These are phyloP conservation scores for Rhizopus sp. DNA, from an alignment of 371 early-diverging fungal species.

Conservation along the genomic window DNA sequence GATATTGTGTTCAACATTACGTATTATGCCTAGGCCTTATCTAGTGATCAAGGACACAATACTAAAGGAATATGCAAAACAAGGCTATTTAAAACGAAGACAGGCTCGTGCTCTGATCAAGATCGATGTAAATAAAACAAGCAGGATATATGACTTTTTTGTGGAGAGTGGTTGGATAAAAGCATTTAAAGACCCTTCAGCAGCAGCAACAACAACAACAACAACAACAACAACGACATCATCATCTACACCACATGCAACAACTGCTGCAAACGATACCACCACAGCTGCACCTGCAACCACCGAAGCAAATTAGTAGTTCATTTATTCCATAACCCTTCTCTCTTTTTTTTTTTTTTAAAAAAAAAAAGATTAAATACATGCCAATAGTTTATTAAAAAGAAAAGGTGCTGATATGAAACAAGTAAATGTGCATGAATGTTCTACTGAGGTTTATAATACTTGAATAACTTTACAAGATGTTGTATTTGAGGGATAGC, in stretches of 20 bases:
- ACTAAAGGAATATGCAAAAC: conserved; percentile 77
- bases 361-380: too few species aligned
- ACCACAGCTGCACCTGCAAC: neutral
- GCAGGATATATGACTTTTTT: conserved; percentile 88
- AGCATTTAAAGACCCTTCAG: conserved; percentile 45
- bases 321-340: too few species aligned
- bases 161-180: conserved; percentile 89
- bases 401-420: too few species aligned
- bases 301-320: conserved; percentile 7
- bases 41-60: conserved; percentile 89
- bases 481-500: too few species aligned
- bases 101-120: conserved; percentile 81
- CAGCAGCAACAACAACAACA: too few species aligned
- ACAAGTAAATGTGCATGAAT: too few species aligned
- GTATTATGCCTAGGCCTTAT: conserved; percentile 86
- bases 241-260: conserved; percentile 1
- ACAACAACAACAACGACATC: neutral
- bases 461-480: too few species aligned
- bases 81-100: conserved; percentile 72
- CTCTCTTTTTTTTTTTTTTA: too few species aligned
- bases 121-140: conserved; percentile 88
- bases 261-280: neutral
- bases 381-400: too few species aligned
- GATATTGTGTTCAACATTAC: conserved; percentile 77
- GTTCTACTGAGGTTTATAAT: too few species aligned